Evolutionary conservation across 768 basidiomycete species (phyloP), one percentile per base, ranked within the genome.

Genomic region (Hysterangium stoloniferum): DNA sequence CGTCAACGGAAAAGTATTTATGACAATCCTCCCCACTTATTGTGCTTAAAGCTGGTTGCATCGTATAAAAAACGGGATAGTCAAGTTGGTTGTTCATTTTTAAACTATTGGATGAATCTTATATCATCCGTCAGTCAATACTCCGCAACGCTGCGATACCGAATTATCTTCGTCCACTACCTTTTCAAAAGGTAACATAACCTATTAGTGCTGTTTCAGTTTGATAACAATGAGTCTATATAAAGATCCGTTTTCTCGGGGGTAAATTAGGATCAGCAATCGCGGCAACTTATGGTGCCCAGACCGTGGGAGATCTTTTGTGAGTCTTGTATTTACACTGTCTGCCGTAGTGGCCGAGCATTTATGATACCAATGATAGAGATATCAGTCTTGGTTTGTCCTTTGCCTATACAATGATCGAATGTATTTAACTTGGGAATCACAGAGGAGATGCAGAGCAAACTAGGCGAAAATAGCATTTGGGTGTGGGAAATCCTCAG

Each of bases 401-500:
- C 12, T 19, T n/a, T 20, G 31, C 29, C 12, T 45, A 41, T 36
- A 20, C 35, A 19, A 36, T 19, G 22, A 15, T 31, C 28, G 27
- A n/a, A 46, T 36, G 35, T 41, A 57, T 28, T 32, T 61, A 51
- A 42, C 62, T 60, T 6, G 3, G 29, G 1, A n/a, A n/a, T n/a
- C 47, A 4, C 58, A 88, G 86, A 83, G 11, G 85, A 87, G 52
- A 78, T 90, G 68, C 89, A 90, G 61, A 71, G 66, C 49, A 86
- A 82, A 59, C 88, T 90, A 48, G 89, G 87, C 25, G 87, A 90
- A 52, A 73, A 80, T 53, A 81, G 83, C 0, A 74, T 94, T 11
- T 98, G 96, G 96, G 78, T 98, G 8, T 95, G 87, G 60, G 89
- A 98, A 58, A 74, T 95, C 20, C 66, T 97, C 7, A 75, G 96